These are phyloP conservation scores for Mycena citricolor DNA, from an alignment of 1,284 basidiomycete species.

Conservation along the genomic window DNA sequence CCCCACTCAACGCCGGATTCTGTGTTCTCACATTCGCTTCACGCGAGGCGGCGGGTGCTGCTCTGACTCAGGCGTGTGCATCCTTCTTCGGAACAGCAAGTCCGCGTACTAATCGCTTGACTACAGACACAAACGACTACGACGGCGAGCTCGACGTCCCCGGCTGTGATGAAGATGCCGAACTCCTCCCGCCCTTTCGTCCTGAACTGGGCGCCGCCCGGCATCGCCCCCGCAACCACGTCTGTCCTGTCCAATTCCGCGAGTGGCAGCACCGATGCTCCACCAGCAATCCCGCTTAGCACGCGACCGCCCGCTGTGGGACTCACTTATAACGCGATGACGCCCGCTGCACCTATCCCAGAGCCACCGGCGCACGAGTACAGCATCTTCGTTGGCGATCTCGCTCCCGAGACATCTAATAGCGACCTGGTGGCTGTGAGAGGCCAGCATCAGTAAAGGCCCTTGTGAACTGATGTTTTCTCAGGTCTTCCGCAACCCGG, in stretches of 20 bases:
- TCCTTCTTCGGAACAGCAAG: no score
- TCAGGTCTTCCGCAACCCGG: slow-evolving; percentile 73
- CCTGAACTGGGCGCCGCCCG: slow-evolving; percentile 74
- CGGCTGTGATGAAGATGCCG: slow-evolving; percentile 55
- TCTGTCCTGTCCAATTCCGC: no score
- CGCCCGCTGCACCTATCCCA: slow-evolving; percentile 23
- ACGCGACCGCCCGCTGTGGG: neutral
- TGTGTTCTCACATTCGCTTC: slow-evolving; percentile 85
- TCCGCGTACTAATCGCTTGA: no score
- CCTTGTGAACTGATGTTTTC: no score
- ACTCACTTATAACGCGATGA: neutral
- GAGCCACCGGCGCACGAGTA: slow-evolving; percentile 64
- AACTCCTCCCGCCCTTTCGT: slow-evolving; percentile 74
- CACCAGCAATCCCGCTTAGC: neutral
- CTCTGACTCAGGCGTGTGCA: slow-evolving; percentile 71
- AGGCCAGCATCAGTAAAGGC: neutral
- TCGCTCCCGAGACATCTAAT: slow-evolving; percentile 87
- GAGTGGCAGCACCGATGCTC: no score
- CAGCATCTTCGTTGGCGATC: slow-evolving; percentile 88
- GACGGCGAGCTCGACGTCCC: no score
- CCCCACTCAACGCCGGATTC: slow-evolving; percentile 81
- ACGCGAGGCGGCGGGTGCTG: slow-evolving; percentile 65
- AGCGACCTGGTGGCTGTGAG: slow-evolving; percentile 78
- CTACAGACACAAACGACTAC: no score
- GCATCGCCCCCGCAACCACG: slow-evolving; percentile 36